A percentile compares a stretch with the other conserved stretches of the same genome.
Conservation (phyloP, 441 rosid genomes). For the Mallotus japonicus region DNA sequence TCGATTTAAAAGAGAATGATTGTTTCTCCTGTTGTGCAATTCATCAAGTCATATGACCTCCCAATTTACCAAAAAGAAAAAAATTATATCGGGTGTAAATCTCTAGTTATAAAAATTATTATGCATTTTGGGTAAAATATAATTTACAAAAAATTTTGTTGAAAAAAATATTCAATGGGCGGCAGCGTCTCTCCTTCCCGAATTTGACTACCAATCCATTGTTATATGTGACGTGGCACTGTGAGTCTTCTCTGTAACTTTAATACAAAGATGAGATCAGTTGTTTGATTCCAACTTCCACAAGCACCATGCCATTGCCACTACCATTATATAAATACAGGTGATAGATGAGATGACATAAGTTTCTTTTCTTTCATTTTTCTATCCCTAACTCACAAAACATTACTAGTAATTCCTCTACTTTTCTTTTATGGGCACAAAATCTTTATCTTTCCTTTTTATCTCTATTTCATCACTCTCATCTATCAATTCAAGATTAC, state of each 20-base stretch:
- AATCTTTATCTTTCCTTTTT: neutral
- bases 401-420: neutral
- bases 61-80: too few species aligned
- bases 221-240: neutral
- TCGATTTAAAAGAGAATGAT: too few species aligned
- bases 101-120: too few species aligned
- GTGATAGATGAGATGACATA: neutral
- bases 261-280: neutral
- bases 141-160: neutral
- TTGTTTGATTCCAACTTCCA: neutral
- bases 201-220: neutral
- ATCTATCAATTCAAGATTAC: neutral
- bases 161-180: neutral
- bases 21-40: too few species aligned
- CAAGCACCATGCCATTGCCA: neutral
- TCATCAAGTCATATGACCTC: too few species aligned
- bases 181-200: neutral
- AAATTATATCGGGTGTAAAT: too few species aligned
- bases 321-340: neutral
- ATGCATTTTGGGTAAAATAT: too few species aligned
- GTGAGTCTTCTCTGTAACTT: neutral
- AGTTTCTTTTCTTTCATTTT: neutral
- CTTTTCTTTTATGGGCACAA: conserved; percentile 13
- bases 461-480: neutral
- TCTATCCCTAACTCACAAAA: neutral